Percentiles rank a stretch among this genome's conserved stretches.
Evolutionary conservation across 2,329 filamentous ascomycete genomes (phyloP).

Genomic region (Fusarium redolens): DNA sequence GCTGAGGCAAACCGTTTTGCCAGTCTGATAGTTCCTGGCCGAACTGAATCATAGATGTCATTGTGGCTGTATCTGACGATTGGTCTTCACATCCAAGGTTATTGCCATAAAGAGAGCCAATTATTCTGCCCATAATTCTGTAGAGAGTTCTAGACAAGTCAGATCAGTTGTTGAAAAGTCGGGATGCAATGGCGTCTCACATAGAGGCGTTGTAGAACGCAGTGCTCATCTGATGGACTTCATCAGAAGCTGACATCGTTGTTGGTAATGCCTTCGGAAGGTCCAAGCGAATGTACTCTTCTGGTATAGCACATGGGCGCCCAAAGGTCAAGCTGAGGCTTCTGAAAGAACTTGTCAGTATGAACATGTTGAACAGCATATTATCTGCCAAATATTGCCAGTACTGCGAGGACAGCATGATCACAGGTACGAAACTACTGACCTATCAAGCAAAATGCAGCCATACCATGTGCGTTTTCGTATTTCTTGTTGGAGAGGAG

Average conservation of each 20-base stretch:
- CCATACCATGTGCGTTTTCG: slow-evolving; percentile 59
- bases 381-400: no score
- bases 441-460: slow-evolving; percentile 33
- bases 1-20: background rate
- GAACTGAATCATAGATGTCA: slow-evolving; percentile 17
- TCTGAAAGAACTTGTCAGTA: background rate
- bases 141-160: slow-evolving; percentile 8
- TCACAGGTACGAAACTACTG: background rate
- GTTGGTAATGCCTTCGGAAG: background rate
- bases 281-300: slow-evolving; percentile 27
- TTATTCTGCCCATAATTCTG: slow-evolving; percentile 18
- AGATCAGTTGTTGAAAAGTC: accelerated
- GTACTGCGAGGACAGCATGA: no score
- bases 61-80: slow-evolving; percentile 1
- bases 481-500: slow-evolving; percentile 58
- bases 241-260: background rate
- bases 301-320: slow-evolving; percentile 24
- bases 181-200: background rate
- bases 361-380: background rate
- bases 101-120: slow-evolving; percentile 18
- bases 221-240: slow-evolving; percentile 1
- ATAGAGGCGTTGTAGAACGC: slow-evolving; percentile 29
- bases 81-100: slow-evolving; percentile 27
- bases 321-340: slow-evolving; percentile 34
- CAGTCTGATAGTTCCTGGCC: slow-evolving; percentile 31